phyloP scores from a whole-genome alignment of 306 rosid genomes.

The Astragalus membranaceus region DNA sequence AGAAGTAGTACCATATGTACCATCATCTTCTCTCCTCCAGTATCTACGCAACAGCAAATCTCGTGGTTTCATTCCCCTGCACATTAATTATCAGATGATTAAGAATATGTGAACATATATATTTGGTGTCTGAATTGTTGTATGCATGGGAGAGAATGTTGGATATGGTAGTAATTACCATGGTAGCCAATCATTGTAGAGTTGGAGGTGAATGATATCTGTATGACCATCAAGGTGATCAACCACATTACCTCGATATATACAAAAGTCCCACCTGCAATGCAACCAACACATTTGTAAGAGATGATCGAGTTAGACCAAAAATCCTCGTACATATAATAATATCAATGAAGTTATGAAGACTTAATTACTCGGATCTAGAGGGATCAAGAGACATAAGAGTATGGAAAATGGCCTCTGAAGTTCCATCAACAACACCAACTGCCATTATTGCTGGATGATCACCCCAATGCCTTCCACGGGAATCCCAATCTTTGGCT shows the following conservation, averaged over 20 bases:
- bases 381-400: slow-evolving; percentile 79
- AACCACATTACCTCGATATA: slow-evolving; percentile 55
- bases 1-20: slow-evolving; percentile 65
- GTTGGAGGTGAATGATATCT: slow-evolving; percentile 59
- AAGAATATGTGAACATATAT: slow-evolving; percentile 5
- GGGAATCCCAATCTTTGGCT: slow-evolving; percentile 61
- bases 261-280: slow-evolving; percentile 93
- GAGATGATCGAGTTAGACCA: no score
- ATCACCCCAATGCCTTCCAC: slow-evolving; percentile 74
- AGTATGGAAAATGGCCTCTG: slow-evolving; percentile 76
- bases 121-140: background rate
- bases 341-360: background rate
- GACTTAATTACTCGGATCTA: slow-evolving; percentile 86
- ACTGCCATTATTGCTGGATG: slow-evolving; percentile 91
- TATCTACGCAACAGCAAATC: slow-evolving; percentile 75
- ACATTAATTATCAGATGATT: background rate
- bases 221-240: slow-evolving; percentile 93
- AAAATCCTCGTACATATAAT: no score
- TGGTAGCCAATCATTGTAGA: slow-evolving; percentile 80
- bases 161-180: slow-evolving; percentile 33
- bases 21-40: slow-evolving; percentile 97
- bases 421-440: slow-evolving; percentile 73
- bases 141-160: background rate
- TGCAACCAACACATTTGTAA: background rate
- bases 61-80: slow-evolving; percentile 80